phyloP scores from a whole-genome alignment of 2,329 filamentous ascomycete species.

The Zasmidium citrigriseum region DNA sequence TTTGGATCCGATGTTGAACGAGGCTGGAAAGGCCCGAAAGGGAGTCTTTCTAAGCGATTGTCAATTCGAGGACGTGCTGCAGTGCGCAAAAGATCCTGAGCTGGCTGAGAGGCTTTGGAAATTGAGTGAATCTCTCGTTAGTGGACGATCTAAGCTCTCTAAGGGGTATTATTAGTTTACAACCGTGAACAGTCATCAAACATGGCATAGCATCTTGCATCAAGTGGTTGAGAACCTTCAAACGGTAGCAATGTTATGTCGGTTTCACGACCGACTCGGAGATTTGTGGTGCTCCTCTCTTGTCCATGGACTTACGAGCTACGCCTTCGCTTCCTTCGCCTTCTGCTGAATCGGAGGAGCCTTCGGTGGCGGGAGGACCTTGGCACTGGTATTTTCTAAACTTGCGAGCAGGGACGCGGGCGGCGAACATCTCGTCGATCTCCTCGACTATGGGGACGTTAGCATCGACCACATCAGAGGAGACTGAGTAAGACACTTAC shows the following conservation, averaged over 20 bases:
- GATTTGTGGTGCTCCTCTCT: background rate
- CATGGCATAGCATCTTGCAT: too few relatives aligned
- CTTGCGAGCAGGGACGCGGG: constrained; percentile 44
- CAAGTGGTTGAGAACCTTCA: too few relatives aligned
- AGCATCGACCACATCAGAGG: background rate
- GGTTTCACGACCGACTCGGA: background rate
- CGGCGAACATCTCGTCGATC: constrained; percentile 57
- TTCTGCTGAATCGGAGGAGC: background rate
- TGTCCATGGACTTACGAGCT: background rate
- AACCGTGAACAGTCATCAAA: too few relatives aligned
- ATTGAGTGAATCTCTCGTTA: constrained; percentile 37
- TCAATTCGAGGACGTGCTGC: constrained; percentile 31
- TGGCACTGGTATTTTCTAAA: constrained; percentile 44
- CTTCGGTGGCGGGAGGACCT: constrained; percentile 12
- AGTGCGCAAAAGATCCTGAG: constrained; percentile 39
- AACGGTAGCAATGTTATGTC: background rate
- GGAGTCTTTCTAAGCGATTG: constrained; percentile 36
- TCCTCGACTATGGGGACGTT: constrained; percentile 50
- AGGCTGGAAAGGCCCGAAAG: constrained; percentile 30
- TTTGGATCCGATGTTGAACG: constrained; percentile 42
- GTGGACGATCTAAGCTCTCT: background rate
- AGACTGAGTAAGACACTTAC: background rate
- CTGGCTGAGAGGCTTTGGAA: constrained; percentile 42
- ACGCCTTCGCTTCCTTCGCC: constrained; percentile 1
- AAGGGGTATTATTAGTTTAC: too few relatives aligned